Evolutionary conservation across 352 stramenopile genomes (phyloP).

Genomic region (Blastocystis sp.): DNA sequence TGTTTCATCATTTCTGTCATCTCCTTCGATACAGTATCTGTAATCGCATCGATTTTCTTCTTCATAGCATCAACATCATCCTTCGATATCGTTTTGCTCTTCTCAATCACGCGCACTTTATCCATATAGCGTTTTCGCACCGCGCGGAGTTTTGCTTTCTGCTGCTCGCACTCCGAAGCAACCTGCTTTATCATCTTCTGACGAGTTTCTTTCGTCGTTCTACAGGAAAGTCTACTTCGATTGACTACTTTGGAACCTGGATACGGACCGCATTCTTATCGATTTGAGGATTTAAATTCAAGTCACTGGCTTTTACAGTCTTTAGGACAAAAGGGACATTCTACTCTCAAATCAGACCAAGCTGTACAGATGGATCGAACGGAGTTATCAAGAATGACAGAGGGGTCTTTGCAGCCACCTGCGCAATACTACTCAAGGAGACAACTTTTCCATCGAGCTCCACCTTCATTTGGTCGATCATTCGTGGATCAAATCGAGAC

Average conservation of each 20-base stretch:
- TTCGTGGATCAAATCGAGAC: conserved; percentile 20
- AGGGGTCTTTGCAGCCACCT: conserved; percentile 35
- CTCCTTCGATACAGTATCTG: conserved; percentile 14
- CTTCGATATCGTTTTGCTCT: conserved; percentile 1
- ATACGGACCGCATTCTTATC: conserved; percentile 43
- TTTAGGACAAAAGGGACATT: conserved; percentile 26
- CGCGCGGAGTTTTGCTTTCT: conserved; percentile 29
- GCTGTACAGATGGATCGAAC: conserved; percentile 14
- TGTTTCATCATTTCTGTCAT: conserved; percentile 60
- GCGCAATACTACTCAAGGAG: conserved; percentile 1
- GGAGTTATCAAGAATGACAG: conserved; percentile 35
- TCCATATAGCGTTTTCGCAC: conserved; percentile 55
- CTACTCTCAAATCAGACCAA: not conserved
- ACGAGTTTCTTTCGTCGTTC: conserved; percentile 57
- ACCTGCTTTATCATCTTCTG: conserved; percentile 59
- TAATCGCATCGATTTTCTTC: conserved; percentile 45
- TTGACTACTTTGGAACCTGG: conserved; percentile 27
- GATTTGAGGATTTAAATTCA: conserved; percentile 44
- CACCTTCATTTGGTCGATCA: conserved; percentile 56
- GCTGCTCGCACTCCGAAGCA: conserved; percentile 6
- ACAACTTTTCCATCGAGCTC: not conserved
- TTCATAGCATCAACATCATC: conserved; percentile 40
- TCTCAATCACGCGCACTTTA: conserved; percentile 39
- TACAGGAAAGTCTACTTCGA: not conserved
- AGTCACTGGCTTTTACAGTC: conserved; percentile 24